Conservation (phyloP, 2,329 filamentous ascomycete species). For the Orbilia quercus region DNA sequence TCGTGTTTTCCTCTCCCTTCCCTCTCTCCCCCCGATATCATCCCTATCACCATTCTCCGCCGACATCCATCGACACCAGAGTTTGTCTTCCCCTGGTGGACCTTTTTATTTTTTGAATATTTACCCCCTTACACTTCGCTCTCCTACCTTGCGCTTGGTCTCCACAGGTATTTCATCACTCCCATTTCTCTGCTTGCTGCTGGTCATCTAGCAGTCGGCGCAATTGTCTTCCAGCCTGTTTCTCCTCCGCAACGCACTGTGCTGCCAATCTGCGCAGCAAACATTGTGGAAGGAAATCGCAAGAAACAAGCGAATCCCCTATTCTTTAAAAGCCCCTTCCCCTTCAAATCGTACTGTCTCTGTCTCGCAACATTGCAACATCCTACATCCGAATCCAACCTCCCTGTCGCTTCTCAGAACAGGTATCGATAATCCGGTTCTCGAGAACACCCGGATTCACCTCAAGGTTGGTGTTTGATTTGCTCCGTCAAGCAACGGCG, state of each 20-base stretch:
- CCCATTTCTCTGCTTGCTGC: not conserved
- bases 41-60: not conserved
- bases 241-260: slow-evolving; percentile 41
- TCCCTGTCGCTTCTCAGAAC: too few relatives aligned
- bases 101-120: too few relatives aligned
- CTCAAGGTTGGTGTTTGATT: slow-evolving; percentile 47
- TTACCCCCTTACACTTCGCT: too few relatives aligned
- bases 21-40: slow-evolving; percentile 1
- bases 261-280: not conserved
- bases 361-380: too few relatives aligned
- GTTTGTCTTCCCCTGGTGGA: not conserved
- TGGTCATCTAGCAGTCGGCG: not conserved
- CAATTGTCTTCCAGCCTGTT: slow-evolving; percentile 45
- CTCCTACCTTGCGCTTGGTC: too few relatives aligned
- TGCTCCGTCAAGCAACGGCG: slow-evolving; percentile 42
- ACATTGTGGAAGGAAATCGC: not conserved
- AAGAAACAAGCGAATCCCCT: not conserved
- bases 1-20: slow-evolving; percentile 24
- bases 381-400: too few relatives aligned
- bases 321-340: not conserved
- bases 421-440: too few relatives aligned
- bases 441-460: too few relatives aligned
- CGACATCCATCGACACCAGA: not conserved
- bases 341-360: too few relatives aligned
- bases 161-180: slow-evolving; percentile 1